A percentile compares a stretch with the other conserved stretches of the same genome.
Conservation (phyloP, 2,329 filamentous ascomycete genomes). For the Ilyonectria robusta region DNA sequence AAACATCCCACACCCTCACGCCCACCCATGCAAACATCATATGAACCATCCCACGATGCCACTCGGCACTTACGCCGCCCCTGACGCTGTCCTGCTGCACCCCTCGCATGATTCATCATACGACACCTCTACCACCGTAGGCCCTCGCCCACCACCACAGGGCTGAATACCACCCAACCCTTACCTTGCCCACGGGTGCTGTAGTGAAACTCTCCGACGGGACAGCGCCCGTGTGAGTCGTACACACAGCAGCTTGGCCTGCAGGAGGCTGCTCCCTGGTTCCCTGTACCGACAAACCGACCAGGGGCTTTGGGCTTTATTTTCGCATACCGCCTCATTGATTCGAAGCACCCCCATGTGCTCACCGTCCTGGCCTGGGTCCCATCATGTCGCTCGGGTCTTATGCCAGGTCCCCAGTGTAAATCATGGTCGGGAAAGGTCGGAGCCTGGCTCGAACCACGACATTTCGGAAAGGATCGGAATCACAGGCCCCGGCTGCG, state of each 20-base stretch:
- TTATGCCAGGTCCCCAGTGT: not conserved
- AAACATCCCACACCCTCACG: not conserved
- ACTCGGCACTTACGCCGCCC: conserved; percentile 27
- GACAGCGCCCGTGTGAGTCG: too few species aligned
- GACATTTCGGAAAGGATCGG: conserved; percentile 22
- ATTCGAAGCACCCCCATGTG: not conserved
- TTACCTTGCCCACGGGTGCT: not conserved
- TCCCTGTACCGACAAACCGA: not conserved
- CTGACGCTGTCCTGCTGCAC: conserved; percentile 6
- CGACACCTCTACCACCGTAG: conserved; percentile 9
- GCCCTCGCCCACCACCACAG: not conserved
- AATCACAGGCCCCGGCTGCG: not conserved
- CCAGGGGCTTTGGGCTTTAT: not conserved
- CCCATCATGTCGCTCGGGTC: not conserved
- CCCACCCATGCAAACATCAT: not conserved
- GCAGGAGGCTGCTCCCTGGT: not conserved
- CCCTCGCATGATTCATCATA: conserved; percentile 26
- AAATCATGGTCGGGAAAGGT: conserved; percentile 9
- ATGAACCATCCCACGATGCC: conserved; percentile 22
- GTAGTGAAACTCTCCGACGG: conserved; percentile 1
- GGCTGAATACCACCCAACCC: not conserved
- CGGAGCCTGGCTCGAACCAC: conserved; percentile 15
- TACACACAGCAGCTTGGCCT: not conserved
- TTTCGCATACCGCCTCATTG: not conserved
- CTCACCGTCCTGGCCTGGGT: not conserved